phyloP scores from a whole-genome alignment of 768 basidiomycete genomes.

The Lepiota venenata region DNA sequence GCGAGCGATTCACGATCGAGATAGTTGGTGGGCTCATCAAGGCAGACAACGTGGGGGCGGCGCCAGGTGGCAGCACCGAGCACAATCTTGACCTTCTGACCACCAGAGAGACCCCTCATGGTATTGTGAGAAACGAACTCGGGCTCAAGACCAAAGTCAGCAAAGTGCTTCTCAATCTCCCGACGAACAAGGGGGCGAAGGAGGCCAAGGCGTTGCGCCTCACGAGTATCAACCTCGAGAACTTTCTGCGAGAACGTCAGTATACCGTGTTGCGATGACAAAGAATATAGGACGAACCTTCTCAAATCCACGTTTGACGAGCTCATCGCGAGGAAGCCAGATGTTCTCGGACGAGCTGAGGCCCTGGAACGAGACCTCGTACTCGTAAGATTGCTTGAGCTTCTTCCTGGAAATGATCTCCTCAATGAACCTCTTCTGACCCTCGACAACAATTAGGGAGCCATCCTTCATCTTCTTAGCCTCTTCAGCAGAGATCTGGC shows the following conservation, averaged over 20 bases:
- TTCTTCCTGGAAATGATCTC: slow-evolving; percentile 92
- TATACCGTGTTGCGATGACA: slow-evolving; percentile 2
- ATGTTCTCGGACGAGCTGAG: slow-evolving; percentile 97
- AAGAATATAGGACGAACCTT: slow-evolving; percentile 46
- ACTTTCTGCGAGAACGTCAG: slow-evolving; percentile 62
- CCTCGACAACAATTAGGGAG: slow-evolving; percentile 79
- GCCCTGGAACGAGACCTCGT: slow-evolving; percentile 94
- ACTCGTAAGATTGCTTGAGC: slow-evolving; percentile 99
- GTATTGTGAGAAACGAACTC: slow-evolving; percentile 99
- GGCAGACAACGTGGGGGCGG: slow-evolving; percentile 93
- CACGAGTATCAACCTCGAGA: slow-evolving; percentile 94
- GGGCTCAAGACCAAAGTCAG: slow-evolving; percentile 97
- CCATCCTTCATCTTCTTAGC: slow-evolving; percentile 97
- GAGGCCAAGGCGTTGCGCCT: slow-evolving; percentile 94
- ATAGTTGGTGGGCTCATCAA: slow-evolving; percentile 99
- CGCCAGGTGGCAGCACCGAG: slow-evolving; percentile 99
- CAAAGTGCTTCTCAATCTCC: slow-evolving; percentile 99
- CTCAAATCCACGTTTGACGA: slow-evolving; percentile 97
- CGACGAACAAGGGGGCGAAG: slow-evolving; percentile 96
- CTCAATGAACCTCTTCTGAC: slow-evolving; percentile 92
- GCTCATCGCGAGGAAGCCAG: slow-evolving; percentile 95
- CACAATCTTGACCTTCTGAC: slow-evolving; percentile 99
- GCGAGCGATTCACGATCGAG: slow-evolving; percentile 99
- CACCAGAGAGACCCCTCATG: slow-evolving; percentile 98
- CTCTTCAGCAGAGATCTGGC: slow-evolving; percentile 86